Conservation (phyloP, 306 rosid genomes). For the Prunus mume region DNA sequence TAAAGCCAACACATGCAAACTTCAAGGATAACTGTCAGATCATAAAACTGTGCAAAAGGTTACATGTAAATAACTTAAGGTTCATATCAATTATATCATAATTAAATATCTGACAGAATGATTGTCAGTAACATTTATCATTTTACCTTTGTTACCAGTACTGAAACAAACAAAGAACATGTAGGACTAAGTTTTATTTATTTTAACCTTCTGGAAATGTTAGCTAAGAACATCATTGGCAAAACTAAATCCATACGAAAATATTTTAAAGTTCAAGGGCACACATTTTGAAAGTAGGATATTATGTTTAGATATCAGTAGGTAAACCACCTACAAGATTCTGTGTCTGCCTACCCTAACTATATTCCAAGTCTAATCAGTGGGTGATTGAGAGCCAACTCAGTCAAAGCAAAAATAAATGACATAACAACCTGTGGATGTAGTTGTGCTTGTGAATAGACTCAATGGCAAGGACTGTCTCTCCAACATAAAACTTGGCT, state of each 20-base stretch:
- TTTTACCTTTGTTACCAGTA: not conserved
- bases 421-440: constrained; percentile 61
- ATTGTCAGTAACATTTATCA: not conserved
- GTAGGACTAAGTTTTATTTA: not conserved
- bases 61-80: not conserved
- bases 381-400: not conserved
- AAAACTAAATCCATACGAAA: not conserved
- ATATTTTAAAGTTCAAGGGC: not conserved
- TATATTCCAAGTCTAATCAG: not conserved
- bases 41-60: not conserved
- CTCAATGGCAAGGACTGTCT: constrained; percentile 86
- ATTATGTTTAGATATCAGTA: not conserved
- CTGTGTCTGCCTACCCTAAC: constrained; percentile 1
- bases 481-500: constrained; percentile 81
- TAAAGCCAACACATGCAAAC: not conserved
- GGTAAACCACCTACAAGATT: not conserved
- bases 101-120: not conserved
- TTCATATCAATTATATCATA: not conserved
- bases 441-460: constrained; percentile 87
- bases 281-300: not conserved
- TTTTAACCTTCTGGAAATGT: not conserved
- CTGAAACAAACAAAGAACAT: not conserved
- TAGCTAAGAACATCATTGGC: not conserved
- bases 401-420: not conserved
- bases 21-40: not conserved